Conservation (phyloP, 2,329 filamentous ascomycete species). For the Stenocarpella maydis region DNA sequence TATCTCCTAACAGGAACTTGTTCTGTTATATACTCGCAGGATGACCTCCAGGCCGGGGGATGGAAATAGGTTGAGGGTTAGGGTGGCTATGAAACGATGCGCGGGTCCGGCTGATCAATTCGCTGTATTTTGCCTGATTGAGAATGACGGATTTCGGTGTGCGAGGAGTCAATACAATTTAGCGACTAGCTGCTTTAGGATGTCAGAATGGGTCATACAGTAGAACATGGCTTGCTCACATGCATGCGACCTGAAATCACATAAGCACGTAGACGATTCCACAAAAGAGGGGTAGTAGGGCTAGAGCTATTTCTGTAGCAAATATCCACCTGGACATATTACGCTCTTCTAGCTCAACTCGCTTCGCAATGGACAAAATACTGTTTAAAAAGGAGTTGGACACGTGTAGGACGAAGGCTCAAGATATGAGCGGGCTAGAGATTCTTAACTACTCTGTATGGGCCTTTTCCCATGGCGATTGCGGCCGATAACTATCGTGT, state of each 20-base stretch:
- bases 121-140: too few species aligned
- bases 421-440: conserved; percentile 4
- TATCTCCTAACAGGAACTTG: not conserved
- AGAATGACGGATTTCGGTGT: too few species aligned
- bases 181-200: not conserved
- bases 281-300: not conserved
- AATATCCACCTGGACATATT: too few species aligned
- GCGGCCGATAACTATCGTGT: rapidly evolving
- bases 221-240: too few species aligned
- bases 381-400: not conserved
- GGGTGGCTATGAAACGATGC: conserved; percentile 27
- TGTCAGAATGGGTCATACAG: not conserved
- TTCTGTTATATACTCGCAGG: not conserved
- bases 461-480: not conserved
- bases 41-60: conserved; percentile 40
- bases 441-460: conserved; percentile 17
- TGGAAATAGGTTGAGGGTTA: conserved; percentile 40
- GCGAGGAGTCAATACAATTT: not conserved
- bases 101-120: too few species aligned
- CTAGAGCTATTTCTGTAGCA: too few species aligned
- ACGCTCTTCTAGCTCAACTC: too few species aligned
- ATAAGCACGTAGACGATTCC: not conserved
- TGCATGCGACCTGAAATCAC: not conserved
- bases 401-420: not conserved
- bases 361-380: not conserved